Percentiles rank a stretch among this genome's conserved stretches.
phyloP scores from a whole-genome alignment of 2,329 filamentous ascomycete genomes.

The Neocucurbitaria cava region DNA sequence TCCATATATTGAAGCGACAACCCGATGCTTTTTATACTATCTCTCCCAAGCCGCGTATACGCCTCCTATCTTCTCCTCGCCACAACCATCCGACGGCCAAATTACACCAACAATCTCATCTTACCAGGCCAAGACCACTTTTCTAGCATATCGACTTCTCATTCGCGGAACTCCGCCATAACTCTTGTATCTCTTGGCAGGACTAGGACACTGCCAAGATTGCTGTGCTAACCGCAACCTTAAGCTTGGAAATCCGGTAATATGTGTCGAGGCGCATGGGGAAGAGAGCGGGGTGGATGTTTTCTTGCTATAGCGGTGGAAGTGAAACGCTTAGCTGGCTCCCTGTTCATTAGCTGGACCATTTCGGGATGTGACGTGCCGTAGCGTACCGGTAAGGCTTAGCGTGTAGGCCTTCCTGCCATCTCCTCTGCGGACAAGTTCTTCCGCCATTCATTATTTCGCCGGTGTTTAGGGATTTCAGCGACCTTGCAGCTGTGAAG shows the following conservation, averaged over 20 bases:
- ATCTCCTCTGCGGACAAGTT: slow-evolving; percentile 9
- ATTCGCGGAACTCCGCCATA: slow-evolving; percentile 23
- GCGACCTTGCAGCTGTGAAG: neutral
- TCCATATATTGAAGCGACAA: neutral
- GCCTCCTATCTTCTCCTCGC: slow-evolving; percentile 3
- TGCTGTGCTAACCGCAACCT: slow-evolving; percentile 2
- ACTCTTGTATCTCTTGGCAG: slow-evolving; percentile 13
- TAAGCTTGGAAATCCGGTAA: slow-evolving; percentile 4
- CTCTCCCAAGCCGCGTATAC: neutral
- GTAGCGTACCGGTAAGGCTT: slow-evolving; percentile 22
- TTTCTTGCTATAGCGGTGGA: neutral
- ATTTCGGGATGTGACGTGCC: slow-evolving; percentile 4
- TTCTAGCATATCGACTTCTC: slow-evolving; percentile 1
- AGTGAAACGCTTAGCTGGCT: slow-evolving; percentile 20
- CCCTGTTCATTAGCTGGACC: slow-evolving; percentile 7
- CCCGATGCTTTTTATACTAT: slow-evolving; percentile 8
- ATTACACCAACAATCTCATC: slow-evolving; percentile 4
- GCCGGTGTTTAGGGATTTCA: slow-evolving; percentile 3
- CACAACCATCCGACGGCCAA: neutral
- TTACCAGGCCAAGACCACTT: slow-evolving; percentile 3
- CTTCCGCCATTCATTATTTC: slow-evolving; percentile 18
- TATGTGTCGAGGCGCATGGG: slow-evolving; percentile 4
- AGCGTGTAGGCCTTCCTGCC: slow-evolving; percentile 6
- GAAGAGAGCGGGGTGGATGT: neutral
- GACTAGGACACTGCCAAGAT: slow-evolving; percentile 8